Evolutionary conservation across 1,284 basidiomycete genomes (phyloP).

Genomic region (Porodaedalea pini): DNA sequence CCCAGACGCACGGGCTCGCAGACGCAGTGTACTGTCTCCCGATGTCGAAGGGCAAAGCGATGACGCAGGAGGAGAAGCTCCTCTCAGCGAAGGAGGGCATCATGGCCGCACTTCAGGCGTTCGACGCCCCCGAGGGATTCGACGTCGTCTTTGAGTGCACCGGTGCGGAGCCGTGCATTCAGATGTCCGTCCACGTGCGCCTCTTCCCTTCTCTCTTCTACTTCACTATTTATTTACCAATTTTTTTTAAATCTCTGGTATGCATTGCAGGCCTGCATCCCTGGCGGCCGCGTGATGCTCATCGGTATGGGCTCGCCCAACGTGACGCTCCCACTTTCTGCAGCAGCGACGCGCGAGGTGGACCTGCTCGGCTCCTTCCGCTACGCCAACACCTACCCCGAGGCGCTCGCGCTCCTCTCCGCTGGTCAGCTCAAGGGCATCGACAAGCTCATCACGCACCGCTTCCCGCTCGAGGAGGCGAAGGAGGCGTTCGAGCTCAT

Average conservation of each 20-base stretch:
- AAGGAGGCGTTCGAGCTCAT: slow-evolving; percentile 79
- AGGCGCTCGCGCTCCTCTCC: slow-evolving; percentile 75
- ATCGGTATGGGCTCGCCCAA: slow-evolving; percentile 93
- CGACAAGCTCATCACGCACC: slow-evolving; percentile 78
- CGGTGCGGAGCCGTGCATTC: slow-evolving; percentile 87
- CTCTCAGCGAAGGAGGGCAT: slow-evolving; percentile 63
- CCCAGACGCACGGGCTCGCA: slow-evolving; percentile 70
- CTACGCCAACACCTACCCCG: slow-evolving; percentile 85
- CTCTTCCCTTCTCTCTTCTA: slow-evolving; percentile 24
- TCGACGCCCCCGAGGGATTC: slow-evolving; percentile 73
- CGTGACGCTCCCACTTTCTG: slow-evolving; percentile 77
- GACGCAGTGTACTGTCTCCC: slow-evolving; percentile 70
- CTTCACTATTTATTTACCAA: slow-evolving; percentile 2
- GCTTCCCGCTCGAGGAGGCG: slow-evolving; percentile 64
- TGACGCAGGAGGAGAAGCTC: slow-evolving; percentile 61
- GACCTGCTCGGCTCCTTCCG: slow-evolving; percentile 92
- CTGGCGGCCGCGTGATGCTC: slow-evolving; percentile 87
- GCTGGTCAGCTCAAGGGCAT: slow-evolving; percentile 62
- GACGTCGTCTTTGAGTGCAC: slow-evolving; percentile 95
- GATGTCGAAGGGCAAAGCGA: slow-evolving; percentile 37
- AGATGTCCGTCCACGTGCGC: slow-evolving; percentile 81
- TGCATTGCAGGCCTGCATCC: slow-evolving; percentile 59
- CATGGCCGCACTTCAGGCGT: slow-evolving; percentile 50
- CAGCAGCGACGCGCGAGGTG: slow-evolving; percentile 84
- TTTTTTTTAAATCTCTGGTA: neutral